Conservation (phyloP, 2,329 filamentous ascomycete species). For the Juglanconis juglandina region DNA sequence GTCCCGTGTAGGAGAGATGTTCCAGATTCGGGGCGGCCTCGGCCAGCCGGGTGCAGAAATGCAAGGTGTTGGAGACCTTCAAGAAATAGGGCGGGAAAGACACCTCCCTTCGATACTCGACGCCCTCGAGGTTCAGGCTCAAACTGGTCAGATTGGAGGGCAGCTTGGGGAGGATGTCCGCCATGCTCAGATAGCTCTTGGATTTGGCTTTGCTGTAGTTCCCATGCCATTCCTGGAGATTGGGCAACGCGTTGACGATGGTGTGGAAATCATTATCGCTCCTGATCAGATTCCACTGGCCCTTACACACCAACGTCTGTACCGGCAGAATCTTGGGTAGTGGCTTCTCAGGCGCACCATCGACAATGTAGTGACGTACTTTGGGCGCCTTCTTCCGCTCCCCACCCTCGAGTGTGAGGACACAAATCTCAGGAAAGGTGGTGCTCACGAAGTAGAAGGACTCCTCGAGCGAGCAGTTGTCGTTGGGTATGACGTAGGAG, state of each 20-base stretch:
- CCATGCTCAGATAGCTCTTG: slow-evolving; percentile 69
- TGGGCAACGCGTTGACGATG: slow-evolving; percentile 61
- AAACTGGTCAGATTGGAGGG: slow-evolving; percentile 59
- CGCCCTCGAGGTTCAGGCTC: slow-evolving; percentile 65
- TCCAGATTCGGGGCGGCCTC: slow-evolving; percentile 59
- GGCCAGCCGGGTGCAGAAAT: slow-evolving; percentile 65
- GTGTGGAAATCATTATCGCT: slow-evolving; percentile 59
- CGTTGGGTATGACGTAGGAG: slow-evolving; percentile 56
- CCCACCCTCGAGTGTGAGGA: slow-evolving; percentile 73
- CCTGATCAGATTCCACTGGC: slow-evolving; percentile 74
- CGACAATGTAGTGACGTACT: slow-evolving; percentile 52
- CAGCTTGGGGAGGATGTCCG: slow-evolving; percentile 56
- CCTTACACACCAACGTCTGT: slow-evolving; percentile 67
- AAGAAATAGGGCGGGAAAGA: slow-evolving; percentile 58
- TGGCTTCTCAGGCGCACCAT: slow-evolving; percentile 11
- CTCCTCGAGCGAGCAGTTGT: slow-evolving; percentile 68
- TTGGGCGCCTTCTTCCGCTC: slow-evolving; percentile 72
- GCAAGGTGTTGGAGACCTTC: slow-evolving; percentile 56
- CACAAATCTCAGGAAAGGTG: slow-evolving; percentile 57
- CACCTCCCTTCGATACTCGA: slow-evolving; percentile 63
- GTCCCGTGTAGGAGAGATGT: slow-evolving; percentile 68
- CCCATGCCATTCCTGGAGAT: slow-evolving; percentile 60
- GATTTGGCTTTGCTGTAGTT: slow-evolving; percentile 69
- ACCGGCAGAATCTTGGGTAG: slow-evolving; percentile 49
- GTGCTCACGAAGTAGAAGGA: slow-evolving; percentile 62